Conservation (phyloP, 306 rosid genomes). For the Castanea crenata region DNA sequence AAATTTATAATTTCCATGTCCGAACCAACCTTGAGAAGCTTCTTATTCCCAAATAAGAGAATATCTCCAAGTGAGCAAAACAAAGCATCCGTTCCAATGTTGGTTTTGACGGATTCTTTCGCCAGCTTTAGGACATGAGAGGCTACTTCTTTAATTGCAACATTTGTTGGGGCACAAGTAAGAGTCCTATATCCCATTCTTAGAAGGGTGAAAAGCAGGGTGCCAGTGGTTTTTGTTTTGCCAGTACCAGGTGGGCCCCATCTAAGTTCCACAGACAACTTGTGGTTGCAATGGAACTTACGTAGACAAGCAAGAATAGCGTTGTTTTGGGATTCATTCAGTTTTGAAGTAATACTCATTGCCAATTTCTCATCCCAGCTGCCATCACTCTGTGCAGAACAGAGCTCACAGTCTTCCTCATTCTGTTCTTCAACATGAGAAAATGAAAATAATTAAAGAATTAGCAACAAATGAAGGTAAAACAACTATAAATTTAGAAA, state of each 20-base stretch:
- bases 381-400: background rate
- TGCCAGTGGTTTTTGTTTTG: constrained; percentile 57
- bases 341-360: constrained; percentile 14
- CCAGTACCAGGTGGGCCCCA: constrained; percentile 94
- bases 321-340: constrained; percentile 55
- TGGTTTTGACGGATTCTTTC: constrained; percentile 21
- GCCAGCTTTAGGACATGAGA: constrained; percentile 50
- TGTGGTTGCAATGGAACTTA: constrained; percentile 27
- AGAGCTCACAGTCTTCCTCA: constrained; percentile 26
- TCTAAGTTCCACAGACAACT: constrained; percentile 51
- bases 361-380: background rate
- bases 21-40: constrained; percentile 53
- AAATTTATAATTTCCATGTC: constrained; percentile 53
- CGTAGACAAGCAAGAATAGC: constrained; percentile 54
- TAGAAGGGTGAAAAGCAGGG: constrained; percentile 43
- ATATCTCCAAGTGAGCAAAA: constrained; percentile 52
- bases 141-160: constrained; percentile 70
- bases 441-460: constrained; percentile 5
- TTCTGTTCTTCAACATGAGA: constrained; percentile 28
- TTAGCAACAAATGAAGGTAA: background rate
- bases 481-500: background rate
- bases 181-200: constrained; percentile 51
- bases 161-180: constrained; percentile 76
- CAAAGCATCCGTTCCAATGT: constrained; percentile 12
- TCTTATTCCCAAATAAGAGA: constrained; percentile 63